Base-by-base conservation (phyloP, 2,329 filamentous ascomycete genomes). In the Sporothrix phasma region DNA sequence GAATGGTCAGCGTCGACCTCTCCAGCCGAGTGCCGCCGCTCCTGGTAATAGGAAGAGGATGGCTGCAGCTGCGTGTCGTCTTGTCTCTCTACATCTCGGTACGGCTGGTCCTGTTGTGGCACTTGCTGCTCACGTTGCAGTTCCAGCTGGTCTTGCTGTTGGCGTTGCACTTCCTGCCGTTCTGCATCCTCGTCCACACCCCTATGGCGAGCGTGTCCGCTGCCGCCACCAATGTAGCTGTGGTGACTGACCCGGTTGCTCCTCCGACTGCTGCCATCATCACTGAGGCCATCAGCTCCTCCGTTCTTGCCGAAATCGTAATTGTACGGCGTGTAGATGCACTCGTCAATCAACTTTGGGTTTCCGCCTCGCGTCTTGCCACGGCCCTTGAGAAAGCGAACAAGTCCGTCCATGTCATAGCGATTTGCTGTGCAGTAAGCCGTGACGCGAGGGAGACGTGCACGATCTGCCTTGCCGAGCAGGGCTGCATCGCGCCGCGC, bases 301-400 rank as follows among this genome's bases (percentile, higher is more conserved):
- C 39, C 43, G 2, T 41, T 62, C 62, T 68, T 68, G 29, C 54
- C 61, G 60, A 64, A 66, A 6, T 67, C 60, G 74, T 97, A 97
- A 71, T 86, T 88, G 75, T 96, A 99, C 0, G 93, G 91, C 11
- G 93, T 91, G 76, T 99, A 99, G 69, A 99, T 91, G 75, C 94
- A 99, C 75, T 99, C 94, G 74, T 99, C 94, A 70, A 97, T 97
- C 65, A 94, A 78, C 75, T 97, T 97, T 1, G 94, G 93, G 66
- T 86, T 89, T 17, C 92, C 86, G 19, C 90, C 90, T 70, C 90
- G 84, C 37, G 84, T 84, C 74, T 89, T 90, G 53, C 84, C 83
- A 65, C 90, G 84, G 34, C 91, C 90, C 74, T 99, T 99, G 67
- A 99, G 78, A 72, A 93, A 99, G 51, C 88, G 87, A 84, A 96